Base-by-base conservation (phyloP, 2,329 filamentous ascomycete genomes). In the Onygenales sp. region DNA sequence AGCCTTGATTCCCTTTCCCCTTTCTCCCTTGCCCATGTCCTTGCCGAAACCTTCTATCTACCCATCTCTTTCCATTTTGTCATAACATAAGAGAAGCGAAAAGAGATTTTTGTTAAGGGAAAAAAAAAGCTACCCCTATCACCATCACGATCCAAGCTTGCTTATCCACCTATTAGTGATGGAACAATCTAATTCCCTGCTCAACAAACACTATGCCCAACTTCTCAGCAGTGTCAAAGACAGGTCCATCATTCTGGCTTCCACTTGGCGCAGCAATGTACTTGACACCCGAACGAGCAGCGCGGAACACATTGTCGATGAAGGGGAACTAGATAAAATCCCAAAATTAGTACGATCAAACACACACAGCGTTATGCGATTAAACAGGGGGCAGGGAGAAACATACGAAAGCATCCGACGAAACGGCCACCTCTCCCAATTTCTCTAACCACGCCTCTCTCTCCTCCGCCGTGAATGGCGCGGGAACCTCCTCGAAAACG, bases 231-330 rank as follows among this genome's bases (percentile, higher is more conserved):
- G 91, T 94, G 69, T 89, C 85, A 63, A 95, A 74, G 50, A 75
- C 73, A 21, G 73, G 66, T 8, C 64, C 63, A 54, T 75, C 73
- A 55, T 75, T 75, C 63, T 75, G 73, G 61, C 72, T 95, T 54
- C 93, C 93, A 50, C 83, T 87, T 8, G 93, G 93, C 41, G 92
- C 92, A 52, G 93, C 92, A 65, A 97, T 89, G 76, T 95, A 98
- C 78, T 95, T 97, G 67, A 83, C 90, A 49, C 93, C 93, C 21
- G 89, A 95, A 64, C 89, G 82, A 58, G 83, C 84, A 50, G 90
- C 88, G 61, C 93, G 84, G 82, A 94, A 96, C 60, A 98, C 87
- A 65, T 98, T 98, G 78, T 98, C 93, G 66, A 89, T 89, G 75
- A 98, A 98, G 61, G 93, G 93, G 83, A 98, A 98, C 87, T 89